Base-by-base conservation (phyloP, 306 rosid species). In the Dryas drummondii region DNA sequence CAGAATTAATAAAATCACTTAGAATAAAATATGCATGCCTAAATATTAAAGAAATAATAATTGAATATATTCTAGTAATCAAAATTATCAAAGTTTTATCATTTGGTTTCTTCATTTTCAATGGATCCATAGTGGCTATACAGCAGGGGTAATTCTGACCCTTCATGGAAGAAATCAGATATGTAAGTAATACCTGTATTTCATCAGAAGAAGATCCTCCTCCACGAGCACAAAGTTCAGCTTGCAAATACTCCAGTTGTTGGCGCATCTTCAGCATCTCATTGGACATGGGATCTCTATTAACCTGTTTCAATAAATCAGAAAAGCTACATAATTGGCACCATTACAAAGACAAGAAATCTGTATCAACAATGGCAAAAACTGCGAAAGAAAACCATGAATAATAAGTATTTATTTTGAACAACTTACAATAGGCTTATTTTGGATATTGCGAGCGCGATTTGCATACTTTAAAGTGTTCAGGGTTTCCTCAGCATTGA, bases 201-300 rank as follows among this genome's bases (percentile, higher is more conserved):
- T 96, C 99, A 77, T 78, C 98, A 63, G 97, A 86, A 13, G 88
- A 82, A 65, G 98, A 89, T 77, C 97, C 90, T 45, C 98, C 98
- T 66, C 92, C 78, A 75, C 97, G 97, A 11, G 99, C 89, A 85
- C 94, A 96, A 79, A 96, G 98, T 83, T 96, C 99, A 53, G 99
- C 99, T 86, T 92, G 97, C 84, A 96, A 88, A 84, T 51, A 89
- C 85, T 92, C 98, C 80, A 96, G 85, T 76, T 90, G 92, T 77
- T 96, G 99, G 80, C 98, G 89, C 99, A 96, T 96, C 89, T 96
- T 96, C 78, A 91, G 82, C 98, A 96, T 92, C 86, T 96, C 99
- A 72, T 60, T 92, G 71, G 99, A 90, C 94, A 92, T 90, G 84
- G 99, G 98, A 74, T 96, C 99, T 93, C 99, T 87, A 51, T 96